Percentiles rank a stretch among this genome's conserved stretches.
These are phyloP conservation scores for Trypanosoma cruzi DNA, from an alignment of 208 protist genomes.

Conservation along the genomic window DNA sequence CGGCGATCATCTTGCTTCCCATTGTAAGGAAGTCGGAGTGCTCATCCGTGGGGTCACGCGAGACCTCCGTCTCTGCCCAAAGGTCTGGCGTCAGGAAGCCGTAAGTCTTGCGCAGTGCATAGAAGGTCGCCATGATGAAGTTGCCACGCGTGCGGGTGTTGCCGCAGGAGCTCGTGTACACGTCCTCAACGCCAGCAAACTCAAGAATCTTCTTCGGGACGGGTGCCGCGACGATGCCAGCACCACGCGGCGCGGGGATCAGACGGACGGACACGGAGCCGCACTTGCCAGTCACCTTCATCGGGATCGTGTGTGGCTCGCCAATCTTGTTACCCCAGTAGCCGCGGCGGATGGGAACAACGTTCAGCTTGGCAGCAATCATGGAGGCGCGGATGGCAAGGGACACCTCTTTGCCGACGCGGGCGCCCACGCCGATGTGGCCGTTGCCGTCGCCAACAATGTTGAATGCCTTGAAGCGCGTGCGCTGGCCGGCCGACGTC, in stretches of 20 bases:
- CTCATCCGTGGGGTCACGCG: constrained; percentile 93
- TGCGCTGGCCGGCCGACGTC: constrained; percentile 99
- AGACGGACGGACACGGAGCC: constrained; percentile 98
- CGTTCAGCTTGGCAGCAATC: constrained; percentile 97
- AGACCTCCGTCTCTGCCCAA: constrained; percentile 93
- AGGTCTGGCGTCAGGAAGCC: constrained; percentile 99
- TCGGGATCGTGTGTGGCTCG: constrained; percentile 98
- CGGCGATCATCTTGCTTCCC: constrained; percentile 35
- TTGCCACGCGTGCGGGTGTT: constrained; percentile 99
- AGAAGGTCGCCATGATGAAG: constrained; percentile 99
- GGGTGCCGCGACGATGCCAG: constrained; percentile 98
- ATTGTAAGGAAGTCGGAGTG: constrained; percentile 85
- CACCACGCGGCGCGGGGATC: constrained; percentile 99
- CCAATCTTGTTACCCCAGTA: constrained; percentile 99
- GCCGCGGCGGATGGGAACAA: constrained; percentile 98
- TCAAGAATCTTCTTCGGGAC: constrained; percentile 98
- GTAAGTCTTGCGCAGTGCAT: constrained; percentile 97
- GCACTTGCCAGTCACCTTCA: constrained; percentile 99
- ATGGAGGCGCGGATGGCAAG: constrained; percentile 99
- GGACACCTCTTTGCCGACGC: constrained; percentile 99
- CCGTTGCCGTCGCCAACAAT: constrained; percentile 98
- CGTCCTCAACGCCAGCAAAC: constrained; percentile 98
- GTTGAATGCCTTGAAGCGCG: constrained; percentile 99
- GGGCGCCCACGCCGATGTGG: constrained; percentile 99
- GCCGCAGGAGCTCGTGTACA: constrained; percentile 98